A percentile compares a stretch with the other conserved stretches of the same genome.
Evolutionary conservation across 176 grass and related monocot species (phyloP).

Genomic region (Guadua angustifolia): DNA sequence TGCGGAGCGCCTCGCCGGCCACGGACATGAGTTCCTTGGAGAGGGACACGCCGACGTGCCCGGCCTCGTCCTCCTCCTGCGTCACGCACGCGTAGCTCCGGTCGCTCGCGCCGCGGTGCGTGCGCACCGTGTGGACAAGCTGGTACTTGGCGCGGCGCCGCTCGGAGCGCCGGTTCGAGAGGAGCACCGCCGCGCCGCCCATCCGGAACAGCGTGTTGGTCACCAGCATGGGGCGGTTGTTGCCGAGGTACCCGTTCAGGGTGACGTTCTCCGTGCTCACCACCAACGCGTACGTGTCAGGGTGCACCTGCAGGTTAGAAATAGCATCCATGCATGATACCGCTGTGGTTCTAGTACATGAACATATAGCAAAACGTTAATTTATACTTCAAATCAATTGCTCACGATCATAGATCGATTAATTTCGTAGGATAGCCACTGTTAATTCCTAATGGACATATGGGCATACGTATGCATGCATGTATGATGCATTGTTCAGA

Average conservation of each 20-base stretch:
- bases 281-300: conserved; percentile 60
- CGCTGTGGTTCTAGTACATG: no score
- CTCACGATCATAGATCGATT: no score
- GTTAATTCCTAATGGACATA: no score
- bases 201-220: conserved; percentile 55
- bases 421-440: no score
- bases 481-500: no score
- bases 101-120: conserved; percentile 46
- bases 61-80: conserved; percentile 42
- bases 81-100: conserved; percentile 47
- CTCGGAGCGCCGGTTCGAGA: conserved; percentile 47
- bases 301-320: conserved; percentile 52
- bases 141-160: conserved; percentile 44
- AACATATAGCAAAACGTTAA: no score
- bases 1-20: conserved; percentile 50
- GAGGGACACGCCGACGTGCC: conserved; percentile 39
- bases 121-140: conserved; percentile 56
- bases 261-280: conserved; percentile 75
- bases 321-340: background rate
- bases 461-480: no score
- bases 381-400: no score
- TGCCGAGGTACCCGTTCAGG: conserved; percentile 58
- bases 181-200: conserved; percentile 54
- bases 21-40: conserved; percentile 60
- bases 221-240: conserved; percentile 62